phyloP scores from a whole-genome alignment of 208 protist species.

The Polymyxa betae region DNA sequence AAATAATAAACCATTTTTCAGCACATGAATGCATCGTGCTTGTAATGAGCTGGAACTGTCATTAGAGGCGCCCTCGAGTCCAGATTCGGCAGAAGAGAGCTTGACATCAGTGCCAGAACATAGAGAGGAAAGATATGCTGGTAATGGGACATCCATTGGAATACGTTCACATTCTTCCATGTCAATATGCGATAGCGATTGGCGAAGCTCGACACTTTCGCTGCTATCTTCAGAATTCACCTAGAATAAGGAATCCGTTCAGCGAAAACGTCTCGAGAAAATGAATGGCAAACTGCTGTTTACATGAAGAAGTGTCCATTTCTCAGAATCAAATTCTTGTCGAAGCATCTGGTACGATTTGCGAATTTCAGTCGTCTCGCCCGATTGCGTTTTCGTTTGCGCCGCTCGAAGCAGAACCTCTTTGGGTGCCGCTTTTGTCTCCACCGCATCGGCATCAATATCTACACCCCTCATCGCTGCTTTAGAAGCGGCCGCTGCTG shows the following conservation, averaged over 20 bases:
- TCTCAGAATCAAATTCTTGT: background rate
- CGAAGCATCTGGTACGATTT: slow-evolving; percentile 25
- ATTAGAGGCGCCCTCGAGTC: background rate
- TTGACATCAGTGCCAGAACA: background rate
- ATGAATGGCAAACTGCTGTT: background rate
- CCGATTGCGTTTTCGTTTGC: background rate
- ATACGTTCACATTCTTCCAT: no score
- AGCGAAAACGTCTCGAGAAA: background rate
- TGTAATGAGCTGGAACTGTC: background rate
- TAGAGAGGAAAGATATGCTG: background rate
- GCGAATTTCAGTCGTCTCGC: background rate
- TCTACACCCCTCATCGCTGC: background rate
- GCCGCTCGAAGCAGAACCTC: background rate
- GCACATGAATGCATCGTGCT: background rate
- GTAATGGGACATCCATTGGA: background rate
- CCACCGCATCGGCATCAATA: background rate
- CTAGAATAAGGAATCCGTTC: background rate
- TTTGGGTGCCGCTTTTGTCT: background rate
- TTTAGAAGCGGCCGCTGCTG: background rate
- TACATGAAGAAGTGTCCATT: background rate
- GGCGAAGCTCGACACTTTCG: no score
- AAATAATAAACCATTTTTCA: background rate
- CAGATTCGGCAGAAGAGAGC: background rate
- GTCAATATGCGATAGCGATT: no score
- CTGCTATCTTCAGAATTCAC: no score